Evolutionary conservation across 208 protist species (phyloP).

Genomic region (Kentomonas sorsogonicus): DNA sequence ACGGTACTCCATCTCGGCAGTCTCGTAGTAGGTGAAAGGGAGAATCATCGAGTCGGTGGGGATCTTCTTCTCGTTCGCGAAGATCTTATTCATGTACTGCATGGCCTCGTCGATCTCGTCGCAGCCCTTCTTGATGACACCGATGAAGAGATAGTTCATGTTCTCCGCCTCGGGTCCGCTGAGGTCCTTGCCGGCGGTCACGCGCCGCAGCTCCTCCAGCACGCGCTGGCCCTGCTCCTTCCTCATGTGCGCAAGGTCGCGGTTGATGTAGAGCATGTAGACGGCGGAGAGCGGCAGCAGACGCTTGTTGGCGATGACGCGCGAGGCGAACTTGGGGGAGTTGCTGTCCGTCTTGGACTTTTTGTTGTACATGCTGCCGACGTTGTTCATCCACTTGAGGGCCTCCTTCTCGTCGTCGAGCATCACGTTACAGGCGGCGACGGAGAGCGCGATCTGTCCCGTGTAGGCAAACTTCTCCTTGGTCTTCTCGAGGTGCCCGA

Average conservation of each 20-base stretch:
- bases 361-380: constrained; percentile 79
- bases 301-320: constrained; percentile 62
- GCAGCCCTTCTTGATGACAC: constrained; percentile 86
- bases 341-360: constrained; percentile 90
- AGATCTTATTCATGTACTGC: constrained; percentile 57
- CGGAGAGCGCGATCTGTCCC: constrained; percentile 76
- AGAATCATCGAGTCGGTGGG: constrained; percentile 84
- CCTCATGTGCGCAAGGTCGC: constrained; percentile 88
- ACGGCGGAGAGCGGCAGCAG: constrained; percentile 75
- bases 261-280: constrained; percentile 90
- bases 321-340: constrained; percentile 77
- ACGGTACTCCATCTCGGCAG: constrained; percentile 80
- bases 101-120: constrained; percentile 58
- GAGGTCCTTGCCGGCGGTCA: constrained; percentile 60
- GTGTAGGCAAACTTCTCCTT: constrained; percentile 86
- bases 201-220: constrained; percentile 49
- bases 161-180: constrained; percentile 63
- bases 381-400: constrained; percentile 68
- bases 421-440: constrained; percentile 84
- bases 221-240: constrained; percentile 68
- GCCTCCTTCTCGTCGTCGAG: constrained; percentile 57
- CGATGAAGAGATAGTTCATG: constrained; percentile 81
- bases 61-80: constrained; percentile 76
- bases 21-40: constrained; percentile 85
- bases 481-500: constrained; percentile 58